These are phyloP conservation scores for Ustilago curta DNA, from an alignment of 1,284 basidiomycete species.

Conservation along the genomic window DNA sequence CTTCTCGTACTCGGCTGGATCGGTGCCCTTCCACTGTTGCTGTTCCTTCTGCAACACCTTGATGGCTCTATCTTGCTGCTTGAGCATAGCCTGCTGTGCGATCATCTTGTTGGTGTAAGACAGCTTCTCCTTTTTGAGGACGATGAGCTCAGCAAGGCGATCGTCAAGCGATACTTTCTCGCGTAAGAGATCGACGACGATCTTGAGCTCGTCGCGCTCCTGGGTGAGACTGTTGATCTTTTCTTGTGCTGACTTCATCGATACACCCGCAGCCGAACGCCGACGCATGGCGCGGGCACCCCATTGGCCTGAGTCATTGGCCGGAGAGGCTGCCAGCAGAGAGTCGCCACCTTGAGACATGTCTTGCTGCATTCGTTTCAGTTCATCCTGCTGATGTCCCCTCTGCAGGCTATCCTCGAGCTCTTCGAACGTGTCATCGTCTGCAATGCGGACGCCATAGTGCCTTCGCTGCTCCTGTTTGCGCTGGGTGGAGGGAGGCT, in stretches of 20 bases:
- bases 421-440: constrained; percentile 52
- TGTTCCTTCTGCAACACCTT: constrained; percentile 62
- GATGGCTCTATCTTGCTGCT: constrained; percentile 65
- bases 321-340: constrained; percentile 32
- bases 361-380: constrained; percentile 52
- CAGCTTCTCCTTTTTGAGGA: constrained; percentile 63
- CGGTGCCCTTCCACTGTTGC: constrained; percentile 55
- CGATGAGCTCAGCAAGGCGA: constrained; percentile 59
- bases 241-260: constrained; percentile 64
- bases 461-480: constrained; percentile 50
- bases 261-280: constrained; percentile 59
- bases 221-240: constrained; percentile 65
- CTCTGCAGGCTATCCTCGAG: constrained; percentile 54
- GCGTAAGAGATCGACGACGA: constrained; percentile 65
- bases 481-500: constrained; percentile 51
- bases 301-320: constrained; percentile 57
- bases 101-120: constrained; percentile 63
- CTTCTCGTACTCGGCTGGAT: constrained; percentile 37
- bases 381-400: constrained; percentile 43
- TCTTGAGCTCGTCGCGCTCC: constrained; percentile 67
- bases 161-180: constrained; percentile 65
- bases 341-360: constrained; percentile 54
- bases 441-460: constrained; percentile 53
- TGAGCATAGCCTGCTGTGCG: constrained; percentile 61
- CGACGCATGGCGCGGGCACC: constrained; percentile 59